A percentile compares a stretch with the other conserved stretches of the same genome.
Conservation (phyloP, 257 asterid species). For the Solanum bulbocastanum region DNA sequence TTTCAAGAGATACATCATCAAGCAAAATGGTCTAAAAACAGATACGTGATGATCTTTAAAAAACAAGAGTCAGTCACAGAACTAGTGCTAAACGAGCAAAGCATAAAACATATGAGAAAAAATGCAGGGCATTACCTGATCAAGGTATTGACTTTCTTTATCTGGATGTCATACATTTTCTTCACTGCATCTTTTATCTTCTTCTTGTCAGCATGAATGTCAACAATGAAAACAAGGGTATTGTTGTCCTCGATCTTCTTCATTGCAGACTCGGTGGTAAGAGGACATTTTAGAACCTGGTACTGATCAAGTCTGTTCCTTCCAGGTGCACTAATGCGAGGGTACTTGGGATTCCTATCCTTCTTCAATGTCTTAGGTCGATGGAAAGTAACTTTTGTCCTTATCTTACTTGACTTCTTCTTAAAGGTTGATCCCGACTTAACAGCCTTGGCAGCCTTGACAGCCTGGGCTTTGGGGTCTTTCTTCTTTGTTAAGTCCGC, state of each 20-base stretch:
- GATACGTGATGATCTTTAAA: neutral
- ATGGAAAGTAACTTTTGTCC: conserved; percentile 42
- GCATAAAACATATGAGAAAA: neutral
- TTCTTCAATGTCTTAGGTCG: conserved; percentile 41
- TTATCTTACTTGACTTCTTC: conserved; percentile 38
- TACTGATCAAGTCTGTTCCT: conserved; percentile 46
- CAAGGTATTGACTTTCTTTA: conserved; percentile 35
- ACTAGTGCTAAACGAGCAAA: neutral
- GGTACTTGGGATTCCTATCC: conserved; percentile 22
- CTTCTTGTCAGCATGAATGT: conserved; percentile 13
- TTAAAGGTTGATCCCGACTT: conserved; percentile 33
- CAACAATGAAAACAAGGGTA: conserved; percentile 43
- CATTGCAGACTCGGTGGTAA: conserved; percentile 2
- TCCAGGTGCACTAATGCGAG: conserved; percentile 39
- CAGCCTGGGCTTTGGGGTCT: conserved; percentile 49
- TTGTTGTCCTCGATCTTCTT: conserved; percentile 36
- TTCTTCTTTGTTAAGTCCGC: conserved; percentile 28
- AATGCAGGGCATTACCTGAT: conserved; percentile 25
- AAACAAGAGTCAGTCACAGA: neutral
- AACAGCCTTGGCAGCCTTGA: conserved; percentile 3
- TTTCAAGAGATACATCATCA: neutral
- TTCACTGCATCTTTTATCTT: conserved; percentile 46
- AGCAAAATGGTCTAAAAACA: neutral
- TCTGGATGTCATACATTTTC: conserved; percentile 28
- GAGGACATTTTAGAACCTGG: conserved; percentile 34